Conservation (phyloP, 371 early-diverging fungal species). For the Apophysomyces ossiformis region DNA sequence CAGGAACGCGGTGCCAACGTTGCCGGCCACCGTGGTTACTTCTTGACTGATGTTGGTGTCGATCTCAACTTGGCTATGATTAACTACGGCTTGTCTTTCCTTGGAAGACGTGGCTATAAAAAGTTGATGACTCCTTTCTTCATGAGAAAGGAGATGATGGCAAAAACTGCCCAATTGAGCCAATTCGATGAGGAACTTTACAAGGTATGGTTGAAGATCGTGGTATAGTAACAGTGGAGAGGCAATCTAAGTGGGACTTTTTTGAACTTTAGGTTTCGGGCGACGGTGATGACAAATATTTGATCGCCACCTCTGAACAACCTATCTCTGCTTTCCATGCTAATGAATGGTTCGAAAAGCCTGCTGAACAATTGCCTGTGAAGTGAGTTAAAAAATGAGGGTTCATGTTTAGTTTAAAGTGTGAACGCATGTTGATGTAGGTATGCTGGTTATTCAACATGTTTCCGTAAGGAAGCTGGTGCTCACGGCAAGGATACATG, state of each 20-base stretch:
- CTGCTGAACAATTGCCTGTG: conserved; percentile 89
- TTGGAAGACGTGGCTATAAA: conserved; percentile 87
- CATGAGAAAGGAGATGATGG: conserved; percentile 98
- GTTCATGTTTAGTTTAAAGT: not conserved
- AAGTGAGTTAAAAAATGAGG: conserved; percentile 55
- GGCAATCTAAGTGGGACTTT: too few species aligned
- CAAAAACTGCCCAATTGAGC: conserved; percentile 97
- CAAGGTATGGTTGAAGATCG: conserved; percentile 63
- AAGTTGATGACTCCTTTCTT: conserved; percentile 99
- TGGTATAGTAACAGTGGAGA: not conserved
- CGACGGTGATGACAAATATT: conserved; percentile 95
- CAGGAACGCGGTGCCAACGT: conserved; percentile 95
- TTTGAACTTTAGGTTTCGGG: conserved; percentile 54
- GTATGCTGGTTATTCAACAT: conserved; percentile 98
- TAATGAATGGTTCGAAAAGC: conserved; percentile 96
- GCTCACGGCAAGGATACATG: conserved; percentile 99
- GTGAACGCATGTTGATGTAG: conserved; percentile 18
- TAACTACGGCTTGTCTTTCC: conserved; percentile 97
- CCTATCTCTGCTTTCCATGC: conserved; percentile 98
- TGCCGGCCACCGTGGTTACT: conserved; percentile 99
- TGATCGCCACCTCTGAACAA: conserved; percentile 99
- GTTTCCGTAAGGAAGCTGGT: conserved; percentile 99
- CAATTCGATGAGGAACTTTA: conserved; percentile 99
- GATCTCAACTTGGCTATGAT: conserved; percentile 97
- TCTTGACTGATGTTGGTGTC: conserved; percentile 94